Conservation (phyloP, 1,139 yeast species). For the Protomyces gravidus region DNA sequence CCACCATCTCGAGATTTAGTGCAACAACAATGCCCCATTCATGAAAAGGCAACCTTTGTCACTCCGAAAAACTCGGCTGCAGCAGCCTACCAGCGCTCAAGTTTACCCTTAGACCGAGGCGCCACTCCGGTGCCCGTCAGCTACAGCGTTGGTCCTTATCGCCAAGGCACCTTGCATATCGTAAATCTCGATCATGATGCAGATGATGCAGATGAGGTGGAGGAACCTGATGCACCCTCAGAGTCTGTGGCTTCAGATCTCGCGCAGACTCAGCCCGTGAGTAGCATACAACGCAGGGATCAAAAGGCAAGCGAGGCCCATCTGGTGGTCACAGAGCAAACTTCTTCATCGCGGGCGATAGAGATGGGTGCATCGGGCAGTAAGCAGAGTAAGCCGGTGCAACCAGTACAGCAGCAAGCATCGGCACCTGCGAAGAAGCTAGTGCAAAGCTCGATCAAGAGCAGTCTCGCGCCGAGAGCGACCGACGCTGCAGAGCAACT, state of each 20-base stretch:
- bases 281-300: too few species aligned
- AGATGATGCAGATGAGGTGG: neutral
- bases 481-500: too few species aligned
- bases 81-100: too few species aligned
- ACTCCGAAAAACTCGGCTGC: neutral
- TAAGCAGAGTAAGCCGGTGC: neutral
- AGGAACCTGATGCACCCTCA: neutral
- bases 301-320: neutral
- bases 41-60: neutral
- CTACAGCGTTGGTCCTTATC: neutral
- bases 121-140: neutral
- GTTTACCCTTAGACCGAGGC: too few species aligned
- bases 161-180: neutral
- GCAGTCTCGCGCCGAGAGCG: too few species aligned
- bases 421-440: too few species aligned
- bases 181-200: neutral
- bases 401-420: too few species aligned
- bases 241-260: neutral
- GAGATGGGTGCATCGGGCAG: neutral
- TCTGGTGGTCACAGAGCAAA: too few species aligned
- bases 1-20: neutral
- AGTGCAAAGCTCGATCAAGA: too few species aligned
- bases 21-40: neutral
- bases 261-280: too few species aligned
- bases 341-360: too few species aligned